Evolutionary conservation across 2,329 filamentous ascomycete genomes (phyloP), one percentile per base, ranked within the genome.

Genomic region (Pseudocercospora macadamiae): DNA sequence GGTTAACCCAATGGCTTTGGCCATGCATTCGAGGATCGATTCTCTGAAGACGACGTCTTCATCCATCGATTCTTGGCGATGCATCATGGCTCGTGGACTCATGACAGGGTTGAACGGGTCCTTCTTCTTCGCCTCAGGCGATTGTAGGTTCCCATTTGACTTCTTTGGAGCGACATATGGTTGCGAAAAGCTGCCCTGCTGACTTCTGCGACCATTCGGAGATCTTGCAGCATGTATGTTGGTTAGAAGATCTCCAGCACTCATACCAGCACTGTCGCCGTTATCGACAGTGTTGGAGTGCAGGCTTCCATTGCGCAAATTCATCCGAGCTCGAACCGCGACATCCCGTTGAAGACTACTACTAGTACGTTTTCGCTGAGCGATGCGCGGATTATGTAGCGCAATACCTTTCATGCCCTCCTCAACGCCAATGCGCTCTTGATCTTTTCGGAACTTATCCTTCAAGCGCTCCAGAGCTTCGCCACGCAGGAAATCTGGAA

Each of bases 321-420:
- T 75, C 54, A 83, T 72, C 52, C 79, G 85, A 12, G 89, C 86
- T 57, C 79, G 89, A 34, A 93, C 77, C 48, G 87, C 85, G 6
- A 88, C 90, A 64, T 96, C 93, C 73, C 92, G 93, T 54, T 91
- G 83, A 19, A 97, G 77, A 25, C 84, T 86, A 44, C 87, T 88
- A 55, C 86, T 90, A 0, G 92, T 91, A 57, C 88, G 64, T 57
- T 63, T 84, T 59, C 88, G 84, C 45, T 86, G 84, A 51, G 85
- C 83, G 9, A 72, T 83, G 72, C 69, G 87, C 8, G 87, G 85
- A 68, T 97, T 99, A 72, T 99, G 95, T 36, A 99, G 80, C 4
- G 96, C 95, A 66, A 99, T 97, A 0, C 95, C 96, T 75, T 97
- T 97, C 64, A 86, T 87, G 16, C 88, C 85, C 60, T 97, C 91